These are phyloP conservation scores for Striga asiatica DNA, from an alignment of 257 asterid genomes.

Conservation along the genomic window DNA sequence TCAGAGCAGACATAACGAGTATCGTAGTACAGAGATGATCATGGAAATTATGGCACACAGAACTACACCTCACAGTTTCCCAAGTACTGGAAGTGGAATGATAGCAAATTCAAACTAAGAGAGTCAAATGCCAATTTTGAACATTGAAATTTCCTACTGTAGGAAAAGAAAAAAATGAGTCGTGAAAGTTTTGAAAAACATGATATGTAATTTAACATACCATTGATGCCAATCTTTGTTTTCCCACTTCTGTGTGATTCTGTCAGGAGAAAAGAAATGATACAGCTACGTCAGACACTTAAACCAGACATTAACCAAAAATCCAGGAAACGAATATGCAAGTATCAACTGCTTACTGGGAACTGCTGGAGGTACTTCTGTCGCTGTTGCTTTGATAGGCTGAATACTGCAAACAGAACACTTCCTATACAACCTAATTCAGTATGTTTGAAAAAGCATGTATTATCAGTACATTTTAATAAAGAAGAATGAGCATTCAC, in stretches of 20 bases:
- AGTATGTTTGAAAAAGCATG: neutral
- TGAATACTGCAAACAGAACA: constrained; percentile 21
- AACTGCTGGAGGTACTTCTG: constrained; percentile 62
- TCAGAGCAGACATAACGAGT: neutral
- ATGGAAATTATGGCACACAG: neutral
- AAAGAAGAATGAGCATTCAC: constrained; percentile 16
- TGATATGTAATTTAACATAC: constrained; percentile 28
- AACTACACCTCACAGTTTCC: neutral
- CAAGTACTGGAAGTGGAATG: neutral
- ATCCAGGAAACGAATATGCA: neutral
- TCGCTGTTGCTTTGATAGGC: constrained; percentile 73
- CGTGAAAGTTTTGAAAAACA: neutral
- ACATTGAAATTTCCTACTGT: neutral
- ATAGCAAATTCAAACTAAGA: neutral
- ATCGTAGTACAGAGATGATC: neutral
- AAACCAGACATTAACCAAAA: neutral
- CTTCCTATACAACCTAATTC: constrained; percentile 24
- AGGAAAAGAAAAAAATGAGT: neutral
- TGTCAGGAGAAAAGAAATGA: constrained; percentile 16
- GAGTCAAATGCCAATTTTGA: neutral
- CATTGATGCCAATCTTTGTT: constrained; percentile 81
- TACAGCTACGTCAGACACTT: constrained; percentile 15
- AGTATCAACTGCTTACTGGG: constrained; percentile 32
- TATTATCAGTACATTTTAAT: neutral
- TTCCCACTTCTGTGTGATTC: constrained; percentile 55